These are phyloP conservation scores for Nicotiana otophora DNA, from an alignment of 257 asterid genomes.

Conservation along the genomic window DNA sequence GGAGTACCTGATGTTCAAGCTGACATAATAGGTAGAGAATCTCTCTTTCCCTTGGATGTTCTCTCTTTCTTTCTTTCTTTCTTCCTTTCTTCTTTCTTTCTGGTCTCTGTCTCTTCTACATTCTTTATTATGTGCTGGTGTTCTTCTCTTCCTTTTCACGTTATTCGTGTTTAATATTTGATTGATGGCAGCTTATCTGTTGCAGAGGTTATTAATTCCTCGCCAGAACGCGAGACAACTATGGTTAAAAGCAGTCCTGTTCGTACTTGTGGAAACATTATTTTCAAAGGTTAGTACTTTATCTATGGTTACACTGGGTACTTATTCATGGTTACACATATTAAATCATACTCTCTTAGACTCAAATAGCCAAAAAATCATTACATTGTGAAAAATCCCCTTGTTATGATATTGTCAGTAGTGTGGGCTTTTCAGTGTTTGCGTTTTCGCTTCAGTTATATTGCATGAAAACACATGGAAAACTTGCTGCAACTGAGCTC, in stretches of 20 bases:
- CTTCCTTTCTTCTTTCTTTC: background rate
- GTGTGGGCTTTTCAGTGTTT: background rate
- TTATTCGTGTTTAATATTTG: background rate
- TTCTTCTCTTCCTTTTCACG: background rate
- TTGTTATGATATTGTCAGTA: background rate
- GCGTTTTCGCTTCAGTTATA: background rate
- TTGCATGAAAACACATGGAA: background rate
- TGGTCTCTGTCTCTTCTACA: background rate
- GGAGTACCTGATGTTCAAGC: conserved; percentile 14
- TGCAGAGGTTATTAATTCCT: conserved; percentile 1
- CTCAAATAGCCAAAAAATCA: background rate
- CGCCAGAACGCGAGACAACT: conserved; percentile 1
- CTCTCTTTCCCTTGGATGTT: background rate
- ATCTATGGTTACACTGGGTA: background rate
- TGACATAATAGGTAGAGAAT: conserved; percentile 14
- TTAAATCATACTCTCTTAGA: background rate
- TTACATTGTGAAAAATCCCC: background rate
- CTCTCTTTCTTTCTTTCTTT: background rate
- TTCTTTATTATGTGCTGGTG: background rate
- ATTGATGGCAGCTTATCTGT: background rate
- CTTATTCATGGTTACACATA: background rate
- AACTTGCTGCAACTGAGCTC: conserved; percentile 6
- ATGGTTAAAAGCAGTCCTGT: background rate
- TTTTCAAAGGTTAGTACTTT: conserved; percentile 21
- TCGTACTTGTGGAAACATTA: background rate